Evolutionary conservation across 179 eudicot species (phyloP), one percentile per base, ranked within the genome.

Genomic region (Amaranthus tricolor): DNA sequence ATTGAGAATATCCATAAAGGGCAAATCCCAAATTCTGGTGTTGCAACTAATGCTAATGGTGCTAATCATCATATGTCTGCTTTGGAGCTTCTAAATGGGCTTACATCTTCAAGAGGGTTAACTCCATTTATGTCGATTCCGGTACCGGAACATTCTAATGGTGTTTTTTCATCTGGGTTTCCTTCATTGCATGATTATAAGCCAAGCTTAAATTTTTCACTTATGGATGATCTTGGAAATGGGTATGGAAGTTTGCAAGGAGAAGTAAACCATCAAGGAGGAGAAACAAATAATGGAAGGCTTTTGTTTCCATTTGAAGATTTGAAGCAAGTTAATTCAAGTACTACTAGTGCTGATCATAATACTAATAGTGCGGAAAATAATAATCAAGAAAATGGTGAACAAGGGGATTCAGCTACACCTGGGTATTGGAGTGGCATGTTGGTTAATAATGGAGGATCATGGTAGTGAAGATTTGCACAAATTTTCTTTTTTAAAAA

Each of bases 391-490:
- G 74, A 80, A 71, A 73, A 58, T 77, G 80, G 83, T 72, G 82
- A 82, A 40, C 81, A 80, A 55, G 84, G 77, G n/a, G 82, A 78
- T 81, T 74, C 84, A 60, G 40, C 40, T 1, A 54, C 79, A 60
- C 74, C 66, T 66, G 88, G 88, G 56, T 85, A 81, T 77, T 85
- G 88, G 88, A 85, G 69, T 79, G 88, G 88, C 68, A 79, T 84
- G 79, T 57, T 85, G 77, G 83, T 81, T 64, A 68, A 31, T 31
- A 31, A 51, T 73, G 81, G 80, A 62, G 88, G 85, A 75, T 83
- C 86, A 70, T 85, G 86, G 88, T 85, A 80, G 56, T 63, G 3
- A 21, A 48, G 45, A 71, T 64, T 70, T 74, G 83, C 83, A 80
- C 77, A 76, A 76, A 76, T 9, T 31, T 31, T 31, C 40, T 31